phyloP scores from a whole-genome alignment of 2,329 filamentous ascomycete genomes.

The Scortechinia acanthostroma region DNA sequence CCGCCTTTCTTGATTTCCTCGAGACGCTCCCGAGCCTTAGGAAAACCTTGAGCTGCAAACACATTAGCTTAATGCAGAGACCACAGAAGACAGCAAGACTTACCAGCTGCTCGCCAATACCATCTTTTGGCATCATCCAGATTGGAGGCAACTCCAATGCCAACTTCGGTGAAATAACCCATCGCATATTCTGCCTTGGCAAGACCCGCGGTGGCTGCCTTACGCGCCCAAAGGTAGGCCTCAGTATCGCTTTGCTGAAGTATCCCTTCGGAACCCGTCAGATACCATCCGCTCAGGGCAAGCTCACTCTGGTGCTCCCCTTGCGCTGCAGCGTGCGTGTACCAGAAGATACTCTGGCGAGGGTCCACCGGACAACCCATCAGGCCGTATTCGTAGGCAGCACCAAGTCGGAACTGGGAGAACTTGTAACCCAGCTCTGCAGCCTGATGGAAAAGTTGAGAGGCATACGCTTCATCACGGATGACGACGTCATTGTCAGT shows the following conservation, averaged over 20 bases:
- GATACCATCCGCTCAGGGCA: slow-evolving; percentile 82
- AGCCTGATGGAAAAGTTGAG: slow-evolving; percentile 76
- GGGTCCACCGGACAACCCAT: slow-evolving; percentile 79
- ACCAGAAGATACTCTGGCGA: slow-evolving; percentile 84
- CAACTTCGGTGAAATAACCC: slow-evolving; percentile 94
- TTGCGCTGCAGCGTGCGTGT: slow-evolving; percentile 81
- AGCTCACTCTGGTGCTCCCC: slow-evolving; percentile 90
- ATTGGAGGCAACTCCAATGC: slow-evolving; percentile 80
- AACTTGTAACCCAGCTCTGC: slow-evolving; percentile 90
- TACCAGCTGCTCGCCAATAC: slow-evolving; percentile 96
- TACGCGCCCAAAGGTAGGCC: slow-evolving; percentile 92
- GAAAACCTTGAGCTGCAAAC: slow-evolving; percentile 76
- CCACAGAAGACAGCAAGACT: slow-evolving; percentile 28
- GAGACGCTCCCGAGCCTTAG: slow-evolving; percentile 83
- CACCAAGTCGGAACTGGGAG: slow-evolving; percentile 82
- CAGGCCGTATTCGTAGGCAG: slow-evolving; percentile 81
- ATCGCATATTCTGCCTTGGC: slow-evolving; percentile 96
- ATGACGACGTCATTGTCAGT: slow-evolving; percentile 66
- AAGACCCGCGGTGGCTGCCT: slow-evolving; percentile 79
- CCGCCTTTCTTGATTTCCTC: slow-evolving; percentile 78
- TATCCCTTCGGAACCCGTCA: slow-evolving; percentile 83
- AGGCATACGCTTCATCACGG: slow-evolving; percentile 74
- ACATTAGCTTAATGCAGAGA: slow-evolving; percentile 14
- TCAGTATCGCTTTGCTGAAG: slow-evolving; percentile 89
- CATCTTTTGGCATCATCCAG: slow-evolving; percentile 93